Evolutionary conservation across 257 asterid species (phyloP).

Genomic region (Solanum chmielewskii): DNA sequence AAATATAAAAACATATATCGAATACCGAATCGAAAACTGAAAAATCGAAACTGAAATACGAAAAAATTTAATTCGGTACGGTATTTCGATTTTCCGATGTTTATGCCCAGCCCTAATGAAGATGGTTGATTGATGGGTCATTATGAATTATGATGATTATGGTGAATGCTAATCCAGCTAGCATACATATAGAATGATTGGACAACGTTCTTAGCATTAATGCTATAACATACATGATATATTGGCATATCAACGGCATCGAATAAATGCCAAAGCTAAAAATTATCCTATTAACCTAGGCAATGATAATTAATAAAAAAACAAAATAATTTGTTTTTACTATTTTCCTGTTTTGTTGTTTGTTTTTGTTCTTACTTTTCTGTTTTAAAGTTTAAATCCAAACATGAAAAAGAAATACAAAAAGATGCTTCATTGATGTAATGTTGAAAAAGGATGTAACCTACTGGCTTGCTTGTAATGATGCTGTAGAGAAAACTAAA

Average conservation of each 20-base stretch:
- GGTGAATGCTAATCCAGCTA: neutral
- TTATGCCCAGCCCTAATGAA: no score
- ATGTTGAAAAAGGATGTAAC: neutral
- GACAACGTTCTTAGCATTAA: neutral
- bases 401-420: neutral
- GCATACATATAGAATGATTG: neutral
- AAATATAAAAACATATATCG: no score
- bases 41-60: no score
- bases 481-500: neutral
- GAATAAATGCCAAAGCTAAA: neutral
- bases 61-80: no score
- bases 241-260: neutral
- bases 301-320: neutral
- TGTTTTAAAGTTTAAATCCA: neutral
- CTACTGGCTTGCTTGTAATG: neutral
- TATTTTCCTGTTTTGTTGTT: neutral
- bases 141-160: neutral
- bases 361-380: neutral
- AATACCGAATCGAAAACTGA: no score
- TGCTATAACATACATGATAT: neutral
- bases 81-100: no score
- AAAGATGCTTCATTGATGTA: neutral
- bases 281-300: neutral
- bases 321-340: no score
- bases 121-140: neutral